Base-by-base conservation (phyloP, 495 filamentous ascomycete species). In the Neurospora sp. region DNA sequence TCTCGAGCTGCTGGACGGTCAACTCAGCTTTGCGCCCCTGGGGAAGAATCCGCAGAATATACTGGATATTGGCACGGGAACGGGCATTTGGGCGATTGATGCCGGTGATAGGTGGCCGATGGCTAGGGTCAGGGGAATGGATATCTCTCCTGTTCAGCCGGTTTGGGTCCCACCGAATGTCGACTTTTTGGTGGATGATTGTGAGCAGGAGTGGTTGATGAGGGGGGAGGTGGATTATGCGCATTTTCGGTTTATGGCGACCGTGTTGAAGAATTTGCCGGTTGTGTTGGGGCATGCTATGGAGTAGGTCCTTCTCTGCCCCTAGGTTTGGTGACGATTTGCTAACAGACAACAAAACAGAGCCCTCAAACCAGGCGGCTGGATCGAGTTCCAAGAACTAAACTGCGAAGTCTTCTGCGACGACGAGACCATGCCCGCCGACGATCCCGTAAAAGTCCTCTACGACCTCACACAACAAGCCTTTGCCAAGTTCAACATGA, bases 1-100 rank as follows among this genome's bases (percentile, higher is more conserved):
- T 62, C 71, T 80, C n/a, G 77, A 79, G 71, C 72, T 81, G 44
- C 80, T 76, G 49, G 85, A 85, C 46, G 84, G 85, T 37, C 78
- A 82, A 72, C 79, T 88, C 35, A 5, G 82, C 79, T 78, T 83
- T 31, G 82, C 87, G 4, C 86, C 87, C 0, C 79, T 87, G 49
- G 77, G 76, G 35, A 72, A 80, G 18, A 69, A 84, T 16, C 84
- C 83, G 7, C 81, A 84, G 40, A 82, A 76, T 27, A 83, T 87
- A 23, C 75, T 87, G 10, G 86, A 88, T 73, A 73, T 87, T 8
- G 84, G 85, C 1, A 90, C 89, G 0, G 89, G 88, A 7, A 89
- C 87, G 0, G 82, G 81, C 31, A 83, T 84, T 60, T 90, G 88
- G 88, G 88, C 87, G n/a, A 80, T 81, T 11, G 80, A 82, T 49